These are phyloP conservation scores for Trichoderma endophyticum DNA, from an alignment of 2,329 filamentous ascomycete species.

Conservation along the genomic window DNA sequence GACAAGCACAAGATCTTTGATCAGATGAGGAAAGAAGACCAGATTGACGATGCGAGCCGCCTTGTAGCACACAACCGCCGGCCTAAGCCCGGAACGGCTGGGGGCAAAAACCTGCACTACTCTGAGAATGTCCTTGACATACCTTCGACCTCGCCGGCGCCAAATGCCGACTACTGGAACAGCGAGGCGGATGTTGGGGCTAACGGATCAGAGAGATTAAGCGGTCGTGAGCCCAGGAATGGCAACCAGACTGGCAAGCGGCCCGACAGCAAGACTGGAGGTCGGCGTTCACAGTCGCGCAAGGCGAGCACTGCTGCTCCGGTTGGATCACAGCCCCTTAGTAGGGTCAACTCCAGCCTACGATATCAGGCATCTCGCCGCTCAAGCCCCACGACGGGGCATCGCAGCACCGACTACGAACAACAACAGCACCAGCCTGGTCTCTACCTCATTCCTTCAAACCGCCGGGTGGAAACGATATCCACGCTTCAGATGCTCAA, in stretches of 20 bases:
- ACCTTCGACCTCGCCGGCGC: conserved; percentile 35
- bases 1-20: conserved; percentile 91
- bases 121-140: conserved; percentile 85
- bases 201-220: conserved; percentile 45
- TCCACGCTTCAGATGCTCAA: conserved; percentile 84
- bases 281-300: conserved; percentile 53
- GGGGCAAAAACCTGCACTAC: conserved; percentile 87
- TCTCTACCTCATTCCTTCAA: conserved; percentile 54
- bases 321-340: conserved; percentile 39
- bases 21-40: conserved; percentile 85
- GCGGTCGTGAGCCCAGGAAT: conserved; percentile 50
- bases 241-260: conserved; percentile 47
- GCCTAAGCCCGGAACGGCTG: conserved; percentile 65
- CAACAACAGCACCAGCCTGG: conserved; percentile 42
- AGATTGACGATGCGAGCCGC: conserved; percentile 84
- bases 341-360: conserved; percentile 48
- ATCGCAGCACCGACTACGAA: conserved; percentile 33
- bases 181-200: conserved; percentile 67
- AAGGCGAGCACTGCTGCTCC: conserved; percentile 48
- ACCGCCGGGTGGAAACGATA: conserved; percentile 59
- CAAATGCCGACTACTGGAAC: conserved; percentile 63
- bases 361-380: conserved; percentile 34
- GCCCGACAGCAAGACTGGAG: conserved; percentile 51
- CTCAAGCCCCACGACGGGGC: conserved; percentile 31
- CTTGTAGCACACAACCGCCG: conserved; percentile 83